Base-by-base conservation (phyloP, 805 yeast species). In the Millerozyma miso region DNA sequence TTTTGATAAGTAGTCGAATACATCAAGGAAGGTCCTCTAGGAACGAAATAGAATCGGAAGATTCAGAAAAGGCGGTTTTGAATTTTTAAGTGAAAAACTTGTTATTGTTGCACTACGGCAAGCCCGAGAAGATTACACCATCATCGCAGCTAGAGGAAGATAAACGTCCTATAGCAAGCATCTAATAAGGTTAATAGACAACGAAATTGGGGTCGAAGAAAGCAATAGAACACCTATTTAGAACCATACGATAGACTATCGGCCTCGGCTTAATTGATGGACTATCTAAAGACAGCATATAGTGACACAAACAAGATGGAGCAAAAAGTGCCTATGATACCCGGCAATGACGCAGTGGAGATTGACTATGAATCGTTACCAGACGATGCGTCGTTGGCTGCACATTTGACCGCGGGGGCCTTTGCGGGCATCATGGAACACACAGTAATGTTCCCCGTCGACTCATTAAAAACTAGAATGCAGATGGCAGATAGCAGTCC, bases 371-470 rank as follows among this genome's bases (percentile, higher is more conserved):
- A 91, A 64, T 81, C 97, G 4, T 74, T 91, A 20, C 98, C 98
- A 1, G 86, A 82, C 31, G 81, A 82, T 55, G 89, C 97, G 8
- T 82, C 97, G 1, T 67, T 93, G 42, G 59, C 80, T 4, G 87
- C 95, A 3, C 95, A 90, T 59, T 74, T 91, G 47, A 59, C 80
- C 10, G 98, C 98, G 1, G 99, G 99, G 8, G 98, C 97, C 0
- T 87, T 89, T 67, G 98, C 99, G n/a, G 99, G 99, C 19, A 88
- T 93, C 43, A 88, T 91, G 97, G 99, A 91, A 62, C 99, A 91
- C 65, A 82, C 96, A 1, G 88, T 91, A 36, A 88, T 91, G 97
- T 91, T 82, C 60, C 99, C 99, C 1, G 81, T 91, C 33, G 99
- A 91, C 62, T 91, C 95, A n/a, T 77, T 91, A 53, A 91, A 91